These are phyloP conservation scores for Aspergillus phoenicis DNA, from an alignment of 2,329 filamentous ascomycete species.

Conservation along the genomic window DNA sequence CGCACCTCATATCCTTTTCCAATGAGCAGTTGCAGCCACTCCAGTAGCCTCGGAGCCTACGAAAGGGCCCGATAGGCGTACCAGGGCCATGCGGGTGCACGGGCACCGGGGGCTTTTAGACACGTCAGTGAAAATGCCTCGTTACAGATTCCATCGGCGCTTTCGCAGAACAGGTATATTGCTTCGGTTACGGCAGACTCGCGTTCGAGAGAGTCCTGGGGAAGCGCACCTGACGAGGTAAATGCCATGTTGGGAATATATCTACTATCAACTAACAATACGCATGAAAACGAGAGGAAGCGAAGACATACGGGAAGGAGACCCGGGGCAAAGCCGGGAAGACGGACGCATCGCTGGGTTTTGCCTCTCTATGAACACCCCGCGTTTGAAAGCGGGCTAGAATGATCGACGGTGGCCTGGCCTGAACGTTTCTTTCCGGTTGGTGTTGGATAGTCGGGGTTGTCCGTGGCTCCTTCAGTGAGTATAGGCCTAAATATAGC, in stretches of 20 bases:
- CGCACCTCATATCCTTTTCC: neutral
- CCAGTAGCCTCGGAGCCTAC: neutral
- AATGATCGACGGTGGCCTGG: neutral
- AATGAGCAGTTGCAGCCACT: neutral
- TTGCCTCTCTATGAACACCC: neutral
- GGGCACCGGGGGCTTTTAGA: neutral
- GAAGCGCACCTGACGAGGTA: neutral
- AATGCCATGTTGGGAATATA: neutral
- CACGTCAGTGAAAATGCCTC: neutral
- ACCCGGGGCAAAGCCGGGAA: neutral
- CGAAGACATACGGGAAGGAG: neutral
- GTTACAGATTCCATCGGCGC: neutral
- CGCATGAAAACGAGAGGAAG: neutral
- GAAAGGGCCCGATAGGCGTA: neutral
- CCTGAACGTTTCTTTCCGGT: neutral
- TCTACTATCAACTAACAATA: neutral
- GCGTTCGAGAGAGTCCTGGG: neutral
- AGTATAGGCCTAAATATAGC: neutral
- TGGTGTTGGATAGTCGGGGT: neutral
- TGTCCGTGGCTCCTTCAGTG: neutral
- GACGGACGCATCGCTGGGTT: neutral
- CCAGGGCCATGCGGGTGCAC: slow-evolving; percentile 7
- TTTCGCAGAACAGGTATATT: neutral
- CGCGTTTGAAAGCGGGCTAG: neutral
- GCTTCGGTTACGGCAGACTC: neutral